A percentile compares a stretch with the other conserved stretches of the same genome.
Evolutionary conservation across 2,329 filamentous ascomycete species (phyloP).

Genomic region (Xylariaceae sp.): DNA sequence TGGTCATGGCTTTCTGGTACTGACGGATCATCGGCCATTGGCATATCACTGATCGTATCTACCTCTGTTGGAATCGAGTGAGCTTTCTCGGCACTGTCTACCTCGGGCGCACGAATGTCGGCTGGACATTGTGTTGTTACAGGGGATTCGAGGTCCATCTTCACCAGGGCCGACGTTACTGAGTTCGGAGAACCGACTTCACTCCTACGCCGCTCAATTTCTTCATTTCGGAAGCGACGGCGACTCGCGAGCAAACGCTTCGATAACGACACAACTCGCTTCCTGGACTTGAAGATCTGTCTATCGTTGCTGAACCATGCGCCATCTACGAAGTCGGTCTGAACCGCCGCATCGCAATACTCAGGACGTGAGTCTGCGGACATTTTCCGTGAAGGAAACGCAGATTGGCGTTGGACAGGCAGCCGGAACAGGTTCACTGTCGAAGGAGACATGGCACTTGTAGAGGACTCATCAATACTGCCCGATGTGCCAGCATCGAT

Average conservation of each 20-base stretch:
- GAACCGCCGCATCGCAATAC: constrained; percentile 50
- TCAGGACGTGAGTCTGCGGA: constrained; percentile 37
- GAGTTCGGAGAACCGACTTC: constrained; percentile 25
- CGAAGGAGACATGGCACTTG: constrained; percentile 38
- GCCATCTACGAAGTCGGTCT: constrained; percentile 52
- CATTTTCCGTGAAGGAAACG: constrained; percentile 30
- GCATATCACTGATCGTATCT: constrained; percentile 9
- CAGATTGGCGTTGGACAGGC: constrained; percentile 28
- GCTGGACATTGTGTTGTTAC: constrained; percentile 25
- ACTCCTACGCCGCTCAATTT: constrained; percentile 33
- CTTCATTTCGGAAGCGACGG: constrained; percentile 39
- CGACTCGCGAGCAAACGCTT: constrained; percentile 49
- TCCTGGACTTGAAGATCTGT: constrained; percentile 38
- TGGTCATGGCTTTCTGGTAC: constrained; percentile 25
- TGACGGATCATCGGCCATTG: constrained; percentile 34
- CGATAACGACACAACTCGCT: constrained; percentile 50
- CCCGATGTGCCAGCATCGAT: constrained; percentile 51
- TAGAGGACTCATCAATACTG: constrained; percentile 51
- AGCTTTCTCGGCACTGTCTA: constrained; percentile 1
- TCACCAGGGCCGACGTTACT: constrained; percentile 29
- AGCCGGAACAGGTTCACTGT: constrained; percentile 27
- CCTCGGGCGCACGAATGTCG: constrained; percentile 9
- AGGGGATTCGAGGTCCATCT: constrained; percentile 40
- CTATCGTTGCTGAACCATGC: constrained; percentile 47
- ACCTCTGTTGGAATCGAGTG: background rate